phyloP scores from a whole-genome alignment of 768 basidiomycete species.

The Suillus decipiens region DNA sequence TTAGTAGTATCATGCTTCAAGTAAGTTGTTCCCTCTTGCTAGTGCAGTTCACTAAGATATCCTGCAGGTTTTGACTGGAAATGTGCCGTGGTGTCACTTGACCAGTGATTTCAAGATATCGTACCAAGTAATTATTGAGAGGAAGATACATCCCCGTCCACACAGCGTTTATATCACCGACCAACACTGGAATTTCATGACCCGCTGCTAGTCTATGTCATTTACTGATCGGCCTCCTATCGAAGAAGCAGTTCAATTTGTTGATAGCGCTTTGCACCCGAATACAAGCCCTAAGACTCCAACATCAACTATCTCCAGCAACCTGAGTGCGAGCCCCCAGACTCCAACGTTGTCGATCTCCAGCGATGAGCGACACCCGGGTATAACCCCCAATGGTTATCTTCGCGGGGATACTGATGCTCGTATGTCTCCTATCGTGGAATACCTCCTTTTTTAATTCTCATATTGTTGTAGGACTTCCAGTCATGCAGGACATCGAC shows the following conservation, averaged over 20 bases:
- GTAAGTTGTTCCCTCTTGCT: background rate
- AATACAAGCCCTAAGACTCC: conserved; percentile 45
- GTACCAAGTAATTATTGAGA: background rate
- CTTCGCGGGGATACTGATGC: conserved; percentile 27
- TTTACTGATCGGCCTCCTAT: background rate
- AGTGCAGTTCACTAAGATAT: background rate
- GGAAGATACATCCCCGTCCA: background rate
- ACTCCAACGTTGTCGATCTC: conserved; percentile 49
- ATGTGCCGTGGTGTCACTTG: background rate
- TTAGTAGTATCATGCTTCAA: background rate
- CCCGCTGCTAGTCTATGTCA: background rate
- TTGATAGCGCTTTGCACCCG: conserved; percentile 16
- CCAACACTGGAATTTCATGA: background rate
- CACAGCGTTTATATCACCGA: background rate
- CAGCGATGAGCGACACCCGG: conserved; percentile 37
- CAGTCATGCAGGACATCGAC: conserved; percentile 31
- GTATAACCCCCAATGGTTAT: conserved; percentile 22
- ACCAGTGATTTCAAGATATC: background rate
- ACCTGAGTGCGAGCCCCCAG: conserved; percentile 42
- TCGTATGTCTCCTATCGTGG: conserved; percentile 20
- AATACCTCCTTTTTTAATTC: background rate
- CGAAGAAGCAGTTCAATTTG: background rate
- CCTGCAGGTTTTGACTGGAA: background rate
- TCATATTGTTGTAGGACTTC: conserved; percentile 26
- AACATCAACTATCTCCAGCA: conserved; percentile 43